phyloP scores from a whole-genome alignment of 768 basidiomycete genomes.

The Mycena kentingensis region DNA sequence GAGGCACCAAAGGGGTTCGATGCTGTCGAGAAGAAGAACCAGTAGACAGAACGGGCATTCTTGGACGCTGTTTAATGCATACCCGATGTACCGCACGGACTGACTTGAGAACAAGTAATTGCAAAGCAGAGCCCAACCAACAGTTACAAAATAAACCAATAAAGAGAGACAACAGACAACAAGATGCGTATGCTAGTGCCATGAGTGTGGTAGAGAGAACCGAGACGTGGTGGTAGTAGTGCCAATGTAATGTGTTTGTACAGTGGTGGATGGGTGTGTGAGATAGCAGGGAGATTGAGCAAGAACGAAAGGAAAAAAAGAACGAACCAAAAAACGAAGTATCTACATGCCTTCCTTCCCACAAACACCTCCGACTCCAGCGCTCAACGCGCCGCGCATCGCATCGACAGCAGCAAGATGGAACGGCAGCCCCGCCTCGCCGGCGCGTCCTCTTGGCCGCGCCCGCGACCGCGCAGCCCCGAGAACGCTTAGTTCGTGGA shows the following conservation, averaged over 20 bases:
- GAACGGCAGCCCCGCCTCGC: conserved; percentile 64
- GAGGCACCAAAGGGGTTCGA: conserved; percentile 68
- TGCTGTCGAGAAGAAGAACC: conserved; percentile 74
- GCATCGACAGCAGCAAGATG: conserved; percentile 73
- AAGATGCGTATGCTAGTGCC: no score
- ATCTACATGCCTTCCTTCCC: no score
- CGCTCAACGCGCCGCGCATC: conserved; percentile 51
- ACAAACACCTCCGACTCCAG: conserved; percentile 24
- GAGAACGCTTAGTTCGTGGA: conserved; percentile 68
- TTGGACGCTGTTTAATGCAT: no score
- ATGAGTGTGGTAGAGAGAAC: no score
- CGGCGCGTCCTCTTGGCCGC: conserved; percentile 29
- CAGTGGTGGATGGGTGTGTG: neutral
- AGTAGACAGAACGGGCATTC: conserved; percentile 41
- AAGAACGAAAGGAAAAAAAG: conserved; percentile 5
- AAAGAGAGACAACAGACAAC: no score
- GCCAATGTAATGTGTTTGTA: neutral
- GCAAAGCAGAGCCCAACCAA: no score
- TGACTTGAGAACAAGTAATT: no score
- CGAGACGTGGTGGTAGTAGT: neutral
- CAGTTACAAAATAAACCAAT: no score
- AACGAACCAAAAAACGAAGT: conserved; percentile 12
- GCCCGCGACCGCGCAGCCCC: conserved; percentile 51
- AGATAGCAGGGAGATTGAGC: neutral
- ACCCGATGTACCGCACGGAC: no score